Base-by-base conservation (phyloP, 768 basidiomycete genomes). In the Suillus clintonianus region DNA sequence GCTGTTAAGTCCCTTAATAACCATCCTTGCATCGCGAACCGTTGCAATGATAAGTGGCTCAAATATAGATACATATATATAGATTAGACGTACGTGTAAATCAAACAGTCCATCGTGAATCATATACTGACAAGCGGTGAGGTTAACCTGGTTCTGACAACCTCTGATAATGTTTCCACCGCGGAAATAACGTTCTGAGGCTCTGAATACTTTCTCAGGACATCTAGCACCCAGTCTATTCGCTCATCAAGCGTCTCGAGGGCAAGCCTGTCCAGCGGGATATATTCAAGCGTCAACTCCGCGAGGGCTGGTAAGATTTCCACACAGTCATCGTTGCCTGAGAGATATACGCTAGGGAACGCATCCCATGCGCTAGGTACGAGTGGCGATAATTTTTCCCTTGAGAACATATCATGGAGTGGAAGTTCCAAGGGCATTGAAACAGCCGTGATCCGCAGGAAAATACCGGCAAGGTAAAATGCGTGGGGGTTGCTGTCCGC, bases 171-270 rank as follows among this genome's bases (percentile, higher is more conserved):
- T 41, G 6, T 19, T 27, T 41, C 56, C 24, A 57, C 56, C 39
- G 56, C 56, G n/a, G 41, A 57, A 57, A 57, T 57, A 27, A 41
- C 27, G 11, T 27, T 42, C 39, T 57, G 39, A 19, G 56, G 39
- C 27, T 57, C 56, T 8, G 56, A 57, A 11, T 57, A 57, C 39
- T 57, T 57, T 57, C 56, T 57, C 56, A 57, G 56, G 39, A 41
- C 17, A 57, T 57, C 56, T 19, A 57, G 56, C 24, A 30, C 56
- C 56, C 56, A 57, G 39, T 57, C 39, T 27, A 57, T 57, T 39
- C 56, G 37, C 11, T 57, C 56, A 11, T 57, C 37, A 57, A 57
- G 56, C 17, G 17, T 30, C 17, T 42, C 39, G 4, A 57, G 56
- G 19, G 56, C 17, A 27, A 57, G 19, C 39, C 24, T 57, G 56